A percentile compares a stretch with the other conserved stretches of the same genome.
phyloP scores from a whole-genome alignment of 257 asterid species.

The Solanum pinnatisectum region DNA sequence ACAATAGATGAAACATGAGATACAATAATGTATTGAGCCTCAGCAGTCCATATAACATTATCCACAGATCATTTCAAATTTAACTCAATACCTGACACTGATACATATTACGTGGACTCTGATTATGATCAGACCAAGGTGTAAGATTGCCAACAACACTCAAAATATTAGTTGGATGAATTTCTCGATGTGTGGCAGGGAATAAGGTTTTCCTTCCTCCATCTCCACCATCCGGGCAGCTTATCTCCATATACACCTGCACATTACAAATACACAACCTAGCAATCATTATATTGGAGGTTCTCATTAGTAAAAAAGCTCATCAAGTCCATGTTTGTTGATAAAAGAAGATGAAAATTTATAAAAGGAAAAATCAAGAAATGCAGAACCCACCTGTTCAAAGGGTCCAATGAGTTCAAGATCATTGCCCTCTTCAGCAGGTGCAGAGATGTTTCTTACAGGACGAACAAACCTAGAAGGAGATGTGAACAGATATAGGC shows the following conservation, averaged over 20 bases:
- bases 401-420: constrained; percentile 90
- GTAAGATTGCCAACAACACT: constrained; percentile 94
- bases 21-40: not conserved
- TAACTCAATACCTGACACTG: constrained; percentile 79
- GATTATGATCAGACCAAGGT: constrained; percentile 99
- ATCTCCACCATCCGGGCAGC: constrained; percentile 92
- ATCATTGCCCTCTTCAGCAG: constrained; percentile 54
- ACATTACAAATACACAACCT: constrained; percentile 9
- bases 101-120: constrained; percentile 99
- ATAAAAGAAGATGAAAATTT: not conserved
- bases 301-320: not conserved
- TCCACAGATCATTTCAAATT: not conserved
- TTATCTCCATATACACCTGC: constrained; percentile 94
- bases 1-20: constrained; percentile 1
- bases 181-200: constrained; percentile 95
- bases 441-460: constrained; percentile 50
- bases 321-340: not conserved
- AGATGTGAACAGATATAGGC: constrained; percentile 65
- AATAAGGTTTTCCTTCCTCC: constrained; percentile 71
- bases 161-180: constrained; percentile 89
- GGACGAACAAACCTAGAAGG: constrained; percentile 97
- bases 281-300: constrained; percentile 1
- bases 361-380: not conserved
- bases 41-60: not conserved
- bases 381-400: constrained; percentile 50